phyloP scores from a whole-genome alignment of 768 basidiomycete species.

The Leucosporidium creatinivorum region DNA sequence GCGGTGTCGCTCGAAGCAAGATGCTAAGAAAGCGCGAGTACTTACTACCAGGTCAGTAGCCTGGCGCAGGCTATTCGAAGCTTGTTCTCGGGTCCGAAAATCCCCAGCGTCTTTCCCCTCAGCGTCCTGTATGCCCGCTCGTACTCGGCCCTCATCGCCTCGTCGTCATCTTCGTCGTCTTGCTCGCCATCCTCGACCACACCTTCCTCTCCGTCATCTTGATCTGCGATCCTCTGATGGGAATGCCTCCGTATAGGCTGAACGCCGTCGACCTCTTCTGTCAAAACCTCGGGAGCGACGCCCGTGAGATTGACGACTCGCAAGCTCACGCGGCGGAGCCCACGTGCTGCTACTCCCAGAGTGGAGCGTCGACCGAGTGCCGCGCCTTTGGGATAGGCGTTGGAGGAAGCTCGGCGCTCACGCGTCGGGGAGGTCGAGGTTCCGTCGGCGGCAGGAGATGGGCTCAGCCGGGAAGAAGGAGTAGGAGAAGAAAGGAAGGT shows the following conservation, averaged over 20 bases:
- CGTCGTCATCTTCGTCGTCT: neutral
- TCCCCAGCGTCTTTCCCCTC: constrained; percentile 60
- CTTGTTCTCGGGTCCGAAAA: constrained; percentile 62
- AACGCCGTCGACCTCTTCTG: constrained; percentile 4
- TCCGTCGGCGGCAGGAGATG: neutral
- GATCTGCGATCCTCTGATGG: neutral
- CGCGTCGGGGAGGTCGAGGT: neutral
- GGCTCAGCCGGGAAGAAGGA: neutral
- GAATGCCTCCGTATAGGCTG: neutral
- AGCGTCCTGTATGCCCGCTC: constrained; percentile 4
- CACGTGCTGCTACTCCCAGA: constrained; percentile 13
- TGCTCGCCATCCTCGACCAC: neutral
- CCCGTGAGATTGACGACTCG: constrained; percentile 76
- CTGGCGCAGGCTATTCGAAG: constrained; percentile 59
- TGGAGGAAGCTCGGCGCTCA: neutral
- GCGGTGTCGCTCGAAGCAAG: no score
- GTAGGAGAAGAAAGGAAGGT: neutral
- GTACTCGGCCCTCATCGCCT: neutral
- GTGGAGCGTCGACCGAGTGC: constrained; percentile 1
- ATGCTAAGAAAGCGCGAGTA: constrained; percentile 22
- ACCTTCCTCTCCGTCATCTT: neutral
- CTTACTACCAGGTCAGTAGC: constrained; percentile 67
- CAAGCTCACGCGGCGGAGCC: constrained; percentile 52
- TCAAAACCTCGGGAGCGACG: constrained; percentile 1
- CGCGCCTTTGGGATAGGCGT: neutral